Evolutionary conservation across 2,329 filamentous ascomycete genomes (phyloP).

Genomic region (Verticillium tricorpus): DNA sequence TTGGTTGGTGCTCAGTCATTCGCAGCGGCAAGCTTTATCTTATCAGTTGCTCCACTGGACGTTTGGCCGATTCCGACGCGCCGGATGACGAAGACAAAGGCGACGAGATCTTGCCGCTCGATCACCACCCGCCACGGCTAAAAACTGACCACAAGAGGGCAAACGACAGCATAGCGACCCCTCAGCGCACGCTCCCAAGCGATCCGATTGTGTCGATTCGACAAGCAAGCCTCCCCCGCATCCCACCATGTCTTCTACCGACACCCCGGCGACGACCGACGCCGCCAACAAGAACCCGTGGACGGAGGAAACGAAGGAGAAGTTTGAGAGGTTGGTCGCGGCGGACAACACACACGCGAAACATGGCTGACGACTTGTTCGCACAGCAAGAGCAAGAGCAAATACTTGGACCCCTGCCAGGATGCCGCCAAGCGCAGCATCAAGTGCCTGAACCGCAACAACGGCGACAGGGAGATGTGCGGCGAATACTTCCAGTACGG

Average conservation of each 20-base stretch:
- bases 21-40: neutral
- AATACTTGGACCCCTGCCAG: conserved; percentile 94
- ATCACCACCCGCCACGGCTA: neutral
- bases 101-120: neutral
- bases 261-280: neutral
- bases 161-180: neutral
- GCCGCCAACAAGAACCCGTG: conserved; percentile 35
- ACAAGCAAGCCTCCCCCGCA: neutral
- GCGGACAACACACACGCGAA: neutral
- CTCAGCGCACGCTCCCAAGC: neutral
- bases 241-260: neutral
- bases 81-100: neutral
- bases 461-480: conserved; percentile 84
- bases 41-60: neutral
- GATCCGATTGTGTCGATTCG: neutral
- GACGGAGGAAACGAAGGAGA: conserved; percentile 54
- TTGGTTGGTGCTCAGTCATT: too few relatives aligned
- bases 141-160: neutral
- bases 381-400: conserved; percentile 75
- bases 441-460: conserved; percentile 83
- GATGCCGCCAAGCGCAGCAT: conserved; percentile 84
- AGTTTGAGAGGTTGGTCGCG: conserved; percentile 56
- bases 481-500: conserved; percentile 91
- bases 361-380: neutral
- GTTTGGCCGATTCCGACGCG: neutral